Conservation (phyloP, 2,329 filamentous ascomycete species). For the Alternaria solani region DNA sequence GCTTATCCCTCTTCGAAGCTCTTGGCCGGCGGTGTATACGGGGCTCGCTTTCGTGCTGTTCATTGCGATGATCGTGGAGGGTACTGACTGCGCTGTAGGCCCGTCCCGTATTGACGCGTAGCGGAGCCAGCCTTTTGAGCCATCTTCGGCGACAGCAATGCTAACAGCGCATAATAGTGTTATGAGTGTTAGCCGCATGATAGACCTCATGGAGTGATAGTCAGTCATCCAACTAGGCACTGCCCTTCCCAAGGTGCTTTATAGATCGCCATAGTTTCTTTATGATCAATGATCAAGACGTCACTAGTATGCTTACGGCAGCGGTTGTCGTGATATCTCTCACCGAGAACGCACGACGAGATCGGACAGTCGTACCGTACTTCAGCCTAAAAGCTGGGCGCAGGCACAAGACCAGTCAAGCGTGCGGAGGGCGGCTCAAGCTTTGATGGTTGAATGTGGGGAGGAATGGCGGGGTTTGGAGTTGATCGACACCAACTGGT, state of each 20-base stretch:
- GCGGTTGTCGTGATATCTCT: constrained; percentile 4
- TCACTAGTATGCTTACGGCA: constrained; percentile 6
- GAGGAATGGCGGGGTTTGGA: constrained; percentile 3
- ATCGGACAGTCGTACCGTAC: constrained; percentile 9
- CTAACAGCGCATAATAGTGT: constrained; percentile 1
- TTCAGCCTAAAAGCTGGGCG: constrained; percentile 19
- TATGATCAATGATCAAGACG: background rate
- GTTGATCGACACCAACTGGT: constrained; percentile 6
- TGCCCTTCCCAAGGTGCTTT: constrained; percentile 1
- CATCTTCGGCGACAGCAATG: constrained; percentile 62
- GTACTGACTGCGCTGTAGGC: constrained; percentile 53
- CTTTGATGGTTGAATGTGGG: constrained; percentile 6
- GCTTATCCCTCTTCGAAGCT: constrained; percentile 65
- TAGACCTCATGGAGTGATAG: background rate
- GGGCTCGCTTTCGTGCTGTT: constrained; percentile 65
- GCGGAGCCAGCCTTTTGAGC: constrained; percentile 69
- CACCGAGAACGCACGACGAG: background rate
- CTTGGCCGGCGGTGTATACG: constrained; percentile 66
- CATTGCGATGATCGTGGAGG: constrained; percentile 61
- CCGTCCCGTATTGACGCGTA: constrained; percentile 64
- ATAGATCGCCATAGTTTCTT: constrained; percentile 4
- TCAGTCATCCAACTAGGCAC: background rate
- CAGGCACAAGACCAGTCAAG: background rate
- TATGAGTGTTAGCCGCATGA: constrained; percentile 17
- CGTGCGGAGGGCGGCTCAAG: constrained; percentile 11